Evolutionary conservation across 139 green algal species (phyloP).

Genomic region (Closterium sp.): DNA sequence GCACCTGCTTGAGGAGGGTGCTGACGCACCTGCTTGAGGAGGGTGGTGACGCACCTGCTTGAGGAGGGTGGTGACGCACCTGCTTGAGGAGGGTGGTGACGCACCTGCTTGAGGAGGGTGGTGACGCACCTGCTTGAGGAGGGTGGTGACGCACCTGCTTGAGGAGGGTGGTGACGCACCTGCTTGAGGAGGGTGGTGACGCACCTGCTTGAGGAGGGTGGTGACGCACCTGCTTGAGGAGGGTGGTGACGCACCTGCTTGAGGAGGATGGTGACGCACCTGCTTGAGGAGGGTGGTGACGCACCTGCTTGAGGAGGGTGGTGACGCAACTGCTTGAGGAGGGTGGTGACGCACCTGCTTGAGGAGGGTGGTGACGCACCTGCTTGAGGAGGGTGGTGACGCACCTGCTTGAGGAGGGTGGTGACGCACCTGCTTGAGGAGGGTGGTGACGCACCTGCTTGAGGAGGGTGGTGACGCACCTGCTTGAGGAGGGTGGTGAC

Average conservation of each 20-base stretch:
- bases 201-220: constrained; percentile 68
- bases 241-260: constrained; percentile 72
- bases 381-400: constrained; percentile 67
- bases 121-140: constrained; percentile 78
- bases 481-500: constrained; percentile 67
- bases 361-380: constrained; percentile 73
- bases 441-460: constrained; percentile 70
- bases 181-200: constrained; percentile 67
- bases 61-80: constrained; percentile 73
- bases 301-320: constrained; percentile 68
- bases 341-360: constrained; percentile 70
- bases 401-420: constrained; percentile 68
- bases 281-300: constrained; percentile 67
- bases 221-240: constrained; percentile 78
- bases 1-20: too few relatives aligned
- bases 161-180: constrained; percentile 73
- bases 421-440: constrained; percentile 78
- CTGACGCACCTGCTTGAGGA: too few relatives aligned
- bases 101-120: constrained; percentile 68
- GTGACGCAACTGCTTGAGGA: constrained; percentile 78
- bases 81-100: constrained; percentile 67
- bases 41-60: constrained; percentile 70
- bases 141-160: constrained; percentile 70
- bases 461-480: constrained; percentile 73
- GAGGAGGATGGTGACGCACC: too few relatives aligned